A percentile compares a stretch with the other conserved stretches of the same genome.
phyloP scores from a whole-genome alignment of 768 basidiomycete genomes.

The Chlorophyllum brunneum region DNA sequence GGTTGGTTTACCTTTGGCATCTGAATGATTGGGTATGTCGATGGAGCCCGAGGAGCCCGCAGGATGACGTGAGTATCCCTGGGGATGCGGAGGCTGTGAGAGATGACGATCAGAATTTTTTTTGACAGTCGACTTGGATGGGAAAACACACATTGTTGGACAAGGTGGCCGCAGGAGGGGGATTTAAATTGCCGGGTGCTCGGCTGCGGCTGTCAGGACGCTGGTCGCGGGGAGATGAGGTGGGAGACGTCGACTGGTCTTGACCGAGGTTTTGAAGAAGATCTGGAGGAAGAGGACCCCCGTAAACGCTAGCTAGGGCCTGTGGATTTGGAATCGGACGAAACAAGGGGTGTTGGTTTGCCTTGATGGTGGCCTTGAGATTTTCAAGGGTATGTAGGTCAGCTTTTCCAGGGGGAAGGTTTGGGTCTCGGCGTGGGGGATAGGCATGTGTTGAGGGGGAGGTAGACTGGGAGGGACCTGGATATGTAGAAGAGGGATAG shows the following conservation, averaged over 20 bases:
- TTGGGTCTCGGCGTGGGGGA: background rate
- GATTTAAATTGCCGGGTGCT: no score
- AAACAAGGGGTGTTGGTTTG: conserved; percentile 69
- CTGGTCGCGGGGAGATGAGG: no score
- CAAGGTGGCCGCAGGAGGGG: no score
- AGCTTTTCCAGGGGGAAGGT: conserved; percentile 50
- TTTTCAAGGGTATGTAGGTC: conserved; percentile 75
- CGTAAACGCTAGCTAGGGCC: conserved; percentile 60
- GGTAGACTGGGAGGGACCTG: no score
- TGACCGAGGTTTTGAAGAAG: background rate
- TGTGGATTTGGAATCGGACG: conserved; percentile 62
- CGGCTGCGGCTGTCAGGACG: no score
- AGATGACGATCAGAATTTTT: no score
- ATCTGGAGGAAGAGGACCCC: conserved; percentile 37
- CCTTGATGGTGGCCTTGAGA: conserved; percentile 69
- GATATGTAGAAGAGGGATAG: no score
- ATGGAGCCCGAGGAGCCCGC: background rate
- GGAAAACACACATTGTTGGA: no score
- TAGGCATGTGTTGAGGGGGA: background rate
- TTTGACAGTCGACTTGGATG: no score
- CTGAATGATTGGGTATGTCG: no score
- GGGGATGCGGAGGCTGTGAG: no score
- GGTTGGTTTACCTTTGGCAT: conserved; percentile 5
- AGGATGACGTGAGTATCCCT: background rate
- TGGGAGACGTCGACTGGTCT: background rate